Conservation (phyloP, 352 stramenopile genomes). For the Chloridella minuta region DNA sequence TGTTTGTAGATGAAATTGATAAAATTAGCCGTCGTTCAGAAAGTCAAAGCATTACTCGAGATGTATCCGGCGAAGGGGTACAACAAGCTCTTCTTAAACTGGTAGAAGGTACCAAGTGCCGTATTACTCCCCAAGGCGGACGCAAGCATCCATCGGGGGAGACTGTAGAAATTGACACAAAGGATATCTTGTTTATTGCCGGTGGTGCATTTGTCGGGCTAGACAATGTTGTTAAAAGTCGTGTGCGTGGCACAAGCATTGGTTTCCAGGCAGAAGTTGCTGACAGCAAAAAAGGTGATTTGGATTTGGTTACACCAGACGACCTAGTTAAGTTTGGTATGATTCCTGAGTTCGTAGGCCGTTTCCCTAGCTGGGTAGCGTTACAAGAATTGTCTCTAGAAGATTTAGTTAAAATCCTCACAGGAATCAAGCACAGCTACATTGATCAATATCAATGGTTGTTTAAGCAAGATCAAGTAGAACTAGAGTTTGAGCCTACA, state of each 20-base stretch:
- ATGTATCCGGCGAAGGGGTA: conserved; percentile 84
- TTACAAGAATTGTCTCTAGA: no score
- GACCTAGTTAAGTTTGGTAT: conserved; percentile 80
- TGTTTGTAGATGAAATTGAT: conserved; percentile 89
- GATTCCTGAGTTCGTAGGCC: conserved; percentile 88
- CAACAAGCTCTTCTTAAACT: conserved; percentile 96
- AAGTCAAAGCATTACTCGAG: conserved; percentile 53
- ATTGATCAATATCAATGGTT: no score
- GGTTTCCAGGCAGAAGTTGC: conserved; percentile 33
- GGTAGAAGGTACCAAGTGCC: conserved; percentile 76
- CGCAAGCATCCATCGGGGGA: conserved; percentile 75
- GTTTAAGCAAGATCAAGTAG: no score
- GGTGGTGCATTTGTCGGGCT: conserved; percentile 74
- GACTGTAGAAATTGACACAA: conserved; percentile 89
- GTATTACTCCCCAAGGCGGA: conserved; percentile 75
- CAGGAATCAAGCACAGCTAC: no score
- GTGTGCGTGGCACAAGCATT: conserved; percentile 63
- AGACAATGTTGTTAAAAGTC: conserved; percentile 59
- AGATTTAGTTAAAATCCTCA: no score
- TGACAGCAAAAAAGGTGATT: conserved; percentile 22
- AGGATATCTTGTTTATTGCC: conserved; percentile 95
- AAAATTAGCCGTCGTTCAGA: conserved; percentile 63
- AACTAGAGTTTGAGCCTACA: no score
- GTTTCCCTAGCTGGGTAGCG: conserved; percentile 35
- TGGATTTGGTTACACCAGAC: conserved; percentile 26